Evolutionary conservation across 148 eudicot genomes (phyloP).

Genomic region (Silene latifolia): DNA sequence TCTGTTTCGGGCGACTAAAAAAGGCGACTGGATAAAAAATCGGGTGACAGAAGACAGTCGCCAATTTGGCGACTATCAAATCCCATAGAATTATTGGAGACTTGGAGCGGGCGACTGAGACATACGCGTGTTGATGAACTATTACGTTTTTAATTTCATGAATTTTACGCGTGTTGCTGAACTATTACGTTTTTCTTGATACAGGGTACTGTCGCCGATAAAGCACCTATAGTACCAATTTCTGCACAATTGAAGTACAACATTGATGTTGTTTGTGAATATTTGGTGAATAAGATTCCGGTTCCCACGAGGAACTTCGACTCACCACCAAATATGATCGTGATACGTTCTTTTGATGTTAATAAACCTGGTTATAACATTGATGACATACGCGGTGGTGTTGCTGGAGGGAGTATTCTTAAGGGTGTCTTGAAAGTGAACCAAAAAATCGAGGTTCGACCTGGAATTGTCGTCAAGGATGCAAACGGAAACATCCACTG

Average conservation of each 20-base stretch:
- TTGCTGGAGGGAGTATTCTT: slow-evolving; percentile 96
- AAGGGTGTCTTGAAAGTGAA: slow-evolving; percentile 94
- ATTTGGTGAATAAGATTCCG: slow-evolving; percentile 81
- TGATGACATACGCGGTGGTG: slow-evolving; percentile 88
- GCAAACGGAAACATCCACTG: slow-evolving; percentile 80
- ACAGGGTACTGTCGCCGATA: slow-evolving; percentile 92
- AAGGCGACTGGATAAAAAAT: too few species aligned
- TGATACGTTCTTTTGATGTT: slow-evolving; percentile 92
- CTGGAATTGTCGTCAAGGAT: slow-evolving; percentile 90
- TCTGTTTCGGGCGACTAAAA: too few species aligned
- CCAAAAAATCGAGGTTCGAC: slow-evolving; percentile 87
- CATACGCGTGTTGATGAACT: too few species aligned
- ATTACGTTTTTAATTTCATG: too few species aligned
- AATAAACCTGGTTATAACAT: slow-evolving; percentile 94
- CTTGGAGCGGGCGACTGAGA: too few species aligned
- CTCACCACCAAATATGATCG: slow-evolving; percentile 95
- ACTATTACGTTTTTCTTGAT: slow-evolving; percentile 9
- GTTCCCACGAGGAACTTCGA: slow-evolving; percentile 80
- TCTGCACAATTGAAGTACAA: slow-evolving; percentile 95
- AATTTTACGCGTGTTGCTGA: background rate
- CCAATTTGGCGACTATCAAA: too few species aligned
- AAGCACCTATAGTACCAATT: slow-evolving; percentile 89
- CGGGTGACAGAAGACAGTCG: too few species aligned
- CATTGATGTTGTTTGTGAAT: slow-evolving; percentile 89
- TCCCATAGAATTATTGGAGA: too few species aligned